Evolutionary conservation across 2,329 filamentous ascomycete species (phyloP).

Genomic region (Talaromyces sp.): DNA sequence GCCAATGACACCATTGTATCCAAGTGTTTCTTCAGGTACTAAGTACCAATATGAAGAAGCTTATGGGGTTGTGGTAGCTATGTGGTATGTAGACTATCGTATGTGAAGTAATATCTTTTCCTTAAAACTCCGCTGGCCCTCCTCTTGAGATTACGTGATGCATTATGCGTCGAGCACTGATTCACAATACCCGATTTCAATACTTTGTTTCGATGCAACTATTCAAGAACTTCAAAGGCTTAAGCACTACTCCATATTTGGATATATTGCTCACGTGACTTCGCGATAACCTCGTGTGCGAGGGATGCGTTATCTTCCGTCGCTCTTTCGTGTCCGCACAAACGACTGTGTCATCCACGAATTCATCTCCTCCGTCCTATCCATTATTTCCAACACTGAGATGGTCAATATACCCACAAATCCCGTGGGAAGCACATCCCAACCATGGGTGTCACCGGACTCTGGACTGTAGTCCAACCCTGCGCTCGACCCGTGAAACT

Average conservation of each 20-base stretch:
- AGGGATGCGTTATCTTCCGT: slow-evolving; percentile 11
- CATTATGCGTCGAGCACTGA: no score
- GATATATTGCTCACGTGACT: slow-evolving; percentile 14
- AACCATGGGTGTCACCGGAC: slow-evolving; percentile 90
- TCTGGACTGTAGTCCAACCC: slow-evolving; percentile 94
- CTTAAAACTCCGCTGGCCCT: no score
- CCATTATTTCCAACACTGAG: background rate
- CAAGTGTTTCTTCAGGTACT: no score
- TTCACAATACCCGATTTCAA: no score
- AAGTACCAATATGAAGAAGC: no score
- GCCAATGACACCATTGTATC: background rate
- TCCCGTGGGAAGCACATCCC: slow-evolving; percentile 7
- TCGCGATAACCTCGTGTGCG: slow-evolving; percentile 9
- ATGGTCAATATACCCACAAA: background rate
- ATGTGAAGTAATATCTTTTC: no score
- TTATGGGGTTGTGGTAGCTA: no score
- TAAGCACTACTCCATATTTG: background rate
- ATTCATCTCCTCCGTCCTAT: no score
- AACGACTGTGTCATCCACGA: background rate
- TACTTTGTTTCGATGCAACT: no score
- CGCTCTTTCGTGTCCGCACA: background rate
- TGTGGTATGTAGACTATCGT: no score
- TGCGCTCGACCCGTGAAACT: slow-evolving; percentile 95
- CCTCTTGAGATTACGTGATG: no score
- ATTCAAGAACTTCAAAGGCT: no score